Percentiles rank a stretch among this genome's conserved stretches.
phyloP scores from a whole-genome alignment of 1,139 yeast genomes.

The Debaryomyces nepalensis region DNA sequence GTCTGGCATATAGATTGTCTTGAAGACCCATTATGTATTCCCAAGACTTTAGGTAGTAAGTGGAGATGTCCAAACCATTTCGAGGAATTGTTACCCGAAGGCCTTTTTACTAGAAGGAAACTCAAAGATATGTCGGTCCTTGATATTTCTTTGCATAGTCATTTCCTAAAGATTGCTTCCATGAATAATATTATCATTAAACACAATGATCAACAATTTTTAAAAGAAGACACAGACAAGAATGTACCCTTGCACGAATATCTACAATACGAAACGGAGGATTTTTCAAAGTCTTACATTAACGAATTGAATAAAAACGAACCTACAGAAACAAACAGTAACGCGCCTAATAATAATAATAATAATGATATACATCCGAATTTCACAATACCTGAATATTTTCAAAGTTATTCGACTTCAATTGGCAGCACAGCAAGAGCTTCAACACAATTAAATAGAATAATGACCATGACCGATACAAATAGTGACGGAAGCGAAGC shows the following conservation, averaged over 20 bases:
- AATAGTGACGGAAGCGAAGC: slow-evolving; percentile 30
- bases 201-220: slow-evolving; percentile 68
- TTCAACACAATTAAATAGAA: slow-evolving; percentile 38
- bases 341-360: slow-evolving; percentile 25
- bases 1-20: slow-evolving; percentile 94
- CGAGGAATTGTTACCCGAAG: slow-evolving; percentile 53
- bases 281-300: slow-evolving; percentile 23
- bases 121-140: slow-evolving; percentile 58
- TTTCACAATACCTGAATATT: slow-evolving; percentile 51
- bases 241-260: slow-evolving; percentile 37
- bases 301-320: slow-evolving; percentile 16
- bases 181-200: slow-evolving; percentile 65
- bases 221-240: slow-evolving; percentile 20
- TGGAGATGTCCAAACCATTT: slow-evolving; percentile 96
- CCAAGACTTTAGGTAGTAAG: slow-evolving; percentile 78
- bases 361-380: slow-evolving; percentile 27
- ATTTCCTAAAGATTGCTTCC: slow-evolving; percentile 42
- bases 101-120: slow-evolving; percentile 43
- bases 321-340: slow-evolving; percentile 18
- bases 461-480: slow-evolving; percentile 41
- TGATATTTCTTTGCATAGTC: slow-evolving; percentile 51
- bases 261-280: slow-evolving; percentile 32
- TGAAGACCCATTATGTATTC: slow-evolving; percentile 71
- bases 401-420: slow-evolving; percentile 42
- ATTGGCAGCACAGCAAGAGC: slow-evolving; percentile 52